phyloP scores from a whole-genome alignment of 257 asterid species.

The Linaria vulgaris region DNA sequence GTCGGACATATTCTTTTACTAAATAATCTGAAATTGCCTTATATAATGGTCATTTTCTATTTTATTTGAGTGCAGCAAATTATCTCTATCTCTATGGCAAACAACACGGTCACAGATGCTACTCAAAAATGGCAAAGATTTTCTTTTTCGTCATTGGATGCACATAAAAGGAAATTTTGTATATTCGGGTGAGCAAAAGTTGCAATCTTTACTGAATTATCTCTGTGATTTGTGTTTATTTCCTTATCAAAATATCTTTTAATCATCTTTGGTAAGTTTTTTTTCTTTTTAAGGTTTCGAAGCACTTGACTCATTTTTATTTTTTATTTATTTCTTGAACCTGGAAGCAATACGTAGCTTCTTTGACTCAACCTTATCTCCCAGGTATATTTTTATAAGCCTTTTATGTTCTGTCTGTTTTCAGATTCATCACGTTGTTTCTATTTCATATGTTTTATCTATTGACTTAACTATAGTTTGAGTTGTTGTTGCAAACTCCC shows the following conservation, averaged over 20 bases:
- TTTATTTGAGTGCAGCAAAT: slow-evolving; percentile 5
- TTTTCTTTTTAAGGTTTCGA: not conserved
- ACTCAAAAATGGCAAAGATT: slow-evolving; percentile 32
- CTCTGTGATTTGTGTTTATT: slow-evolving; percentile 25
- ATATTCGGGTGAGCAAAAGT: slow-evolving; percentile 21
- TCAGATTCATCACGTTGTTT: not conserved
- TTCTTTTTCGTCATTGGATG: slow-evolving; percentile 14
- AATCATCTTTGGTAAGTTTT: not conserved
- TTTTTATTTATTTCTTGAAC: too few relatives aligned
- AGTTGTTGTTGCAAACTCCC: not conserved
- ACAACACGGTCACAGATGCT: slow-evolving; percentile 8
- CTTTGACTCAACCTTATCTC: slow-evolving; percentile 24
- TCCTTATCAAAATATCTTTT: slow-evolving; percentile 15
- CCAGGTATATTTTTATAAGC: slow-evolving; percentile 28
- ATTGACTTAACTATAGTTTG: too few relatives aligned
- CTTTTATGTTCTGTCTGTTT: not conserved
- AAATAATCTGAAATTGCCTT: not conserved
- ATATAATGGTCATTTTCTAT: slow-evolving; percentile 12
- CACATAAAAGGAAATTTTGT: slow-evolving; percentile 21
- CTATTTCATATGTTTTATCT: too few relatives aligned
- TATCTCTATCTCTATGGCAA: not conserved
- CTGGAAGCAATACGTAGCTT: slow-evolving; percentile 13
- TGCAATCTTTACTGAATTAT: not conserved
- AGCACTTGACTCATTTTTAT: slow-evolving; percentile 18
- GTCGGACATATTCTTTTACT: not conserved